Percentiles rank a stretch among this genome's conserved stretches.
These are phyloP conservation scores for Yamadazyma philogaea DNA, from an alignment of 805 yeast species.

Conservation along the genomic window DNA sequence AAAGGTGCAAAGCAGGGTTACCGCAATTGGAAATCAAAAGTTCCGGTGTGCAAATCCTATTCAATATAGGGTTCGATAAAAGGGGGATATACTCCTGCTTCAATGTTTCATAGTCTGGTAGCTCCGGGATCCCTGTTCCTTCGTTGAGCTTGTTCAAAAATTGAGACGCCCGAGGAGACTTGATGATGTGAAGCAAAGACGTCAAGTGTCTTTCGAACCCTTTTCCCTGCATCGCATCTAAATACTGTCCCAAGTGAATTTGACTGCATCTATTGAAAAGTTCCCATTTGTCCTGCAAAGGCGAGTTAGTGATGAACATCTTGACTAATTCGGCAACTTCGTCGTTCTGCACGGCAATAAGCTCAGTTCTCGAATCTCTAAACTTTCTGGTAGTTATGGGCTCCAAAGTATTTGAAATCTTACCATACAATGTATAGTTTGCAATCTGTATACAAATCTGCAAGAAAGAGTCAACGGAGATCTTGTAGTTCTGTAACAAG, in stretches of 20 bases:
- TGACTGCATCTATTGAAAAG: constrained; percentile 50
- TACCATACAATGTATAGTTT: constrained; percentile 54
- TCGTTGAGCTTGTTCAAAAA: constrained; percentile 42
- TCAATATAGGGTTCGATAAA: constrained; percentile 31
- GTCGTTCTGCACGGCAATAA: constrained; percentile 63
- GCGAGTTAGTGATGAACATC: constrained; percentile 56
- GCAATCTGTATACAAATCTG: constrained; percentile 54
- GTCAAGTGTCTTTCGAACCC: constrained; percentile 75
- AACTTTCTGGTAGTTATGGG: constrained; percentile 68
- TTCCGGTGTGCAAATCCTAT: constrained; percentile 35
- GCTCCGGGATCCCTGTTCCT: constrained; percentile 34
- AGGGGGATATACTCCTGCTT: constrained; percentile 24
- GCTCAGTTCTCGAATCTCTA: constrained; percentile 66
- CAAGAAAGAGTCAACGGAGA: constrained; percentile 50
- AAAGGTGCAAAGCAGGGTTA: constrained; percentile 78
- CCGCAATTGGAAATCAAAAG: constrained; percentile 80
- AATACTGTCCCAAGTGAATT: constrained; percentile 48
- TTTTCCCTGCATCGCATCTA: constrained; percentile 53
- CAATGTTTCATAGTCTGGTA: constrained; percentile 19
- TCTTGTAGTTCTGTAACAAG: constrained; percentile 36
- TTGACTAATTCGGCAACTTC: constrained; percentile 52
- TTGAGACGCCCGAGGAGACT: constrained; percentile 36
- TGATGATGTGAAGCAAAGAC: constrained; percentile 57
- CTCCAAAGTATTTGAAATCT: constrained; percentile 46
- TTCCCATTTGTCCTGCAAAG: constrained; percentile 46